Evolutionary conservation across 495 filamentous ascomycete genomes (phyloP).

Genomic region (Talaromyces nanjingensis): DNA sequence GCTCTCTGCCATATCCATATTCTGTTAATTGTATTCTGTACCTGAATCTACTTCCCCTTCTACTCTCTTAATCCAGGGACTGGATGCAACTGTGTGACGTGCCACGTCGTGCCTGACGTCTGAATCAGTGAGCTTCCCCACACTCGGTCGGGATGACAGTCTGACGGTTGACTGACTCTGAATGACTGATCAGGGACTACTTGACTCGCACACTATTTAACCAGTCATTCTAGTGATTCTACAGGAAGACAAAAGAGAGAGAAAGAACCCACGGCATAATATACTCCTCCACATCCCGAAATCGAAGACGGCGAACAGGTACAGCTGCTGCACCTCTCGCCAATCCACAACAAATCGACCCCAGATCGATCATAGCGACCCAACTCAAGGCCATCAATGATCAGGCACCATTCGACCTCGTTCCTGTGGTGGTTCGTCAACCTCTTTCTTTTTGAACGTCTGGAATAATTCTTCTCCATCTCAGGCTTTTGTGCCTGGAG

Average conservation of each 20-base stretch:
- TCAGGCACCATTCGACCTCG: background rate
- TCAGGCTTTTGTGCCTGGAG: background rate
- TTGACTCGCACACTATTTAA: background rate
- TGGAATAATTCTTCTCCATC: background rate
- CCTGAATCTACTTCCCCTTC: background rate
- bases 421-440: background rate
- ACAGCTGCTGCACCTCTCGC: background rate
- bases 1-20: background rate
- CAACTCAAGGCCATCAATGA: background rate
- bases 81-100: background rate
- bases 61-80: background rate
- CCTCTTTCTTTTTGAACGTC: background rate
- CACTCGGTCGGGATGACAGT: background rate
- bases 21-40: background rate
- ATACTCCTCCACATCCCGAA: background rate
- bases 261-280: background rate
- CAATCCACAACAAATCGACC: background rate
- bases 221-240: background rate
- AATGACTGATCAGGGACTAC: background rate
- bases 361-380: background rate
- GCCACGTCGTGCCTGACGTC: conserved; percentile 1
- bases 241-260: background rate
- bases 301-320: background rate
- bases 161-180: background rate
- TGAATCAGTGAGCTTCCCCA: conserved; percentile 1